These are phyloP conservation scores for Aspergillus tubingensis DNA, from an alignment of 2,329 filamentous ascomycete species.

Conservation along the genomic window DNA sequence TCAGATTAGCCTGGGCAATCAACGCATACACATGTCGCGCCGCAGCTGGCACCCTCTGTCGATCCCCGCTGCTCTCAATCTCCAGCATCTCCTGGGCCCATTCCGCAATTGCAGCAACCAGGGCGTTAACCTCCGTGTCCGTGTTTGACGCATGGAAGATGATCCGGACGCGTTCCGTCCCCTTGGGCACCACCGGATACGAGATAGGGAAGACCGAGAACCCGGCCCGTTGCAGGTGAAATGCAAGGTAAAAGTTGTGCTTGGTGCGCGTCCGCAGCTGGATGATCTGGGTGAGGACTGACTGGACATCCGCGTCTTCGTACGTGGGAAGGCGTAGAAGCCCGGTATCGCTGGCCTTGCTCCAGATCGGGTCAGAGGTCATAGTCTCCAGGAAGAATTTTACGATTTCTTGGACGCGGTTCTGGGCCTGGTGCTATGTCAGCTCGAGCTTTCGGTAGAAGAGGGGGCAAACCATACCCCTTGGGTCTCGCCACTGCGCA, in stretches of 20 bases:
- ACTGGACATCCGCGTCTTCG: slow-evolving; percentile 22
- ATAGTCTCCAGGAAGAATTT: slow-evolving; percentile 12
- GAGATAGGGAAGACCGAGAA: slow-evolving; percentile 56
- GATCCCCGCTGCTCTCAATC: neutral
- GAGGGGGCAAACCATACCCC: slow-evolving; percentile 19
- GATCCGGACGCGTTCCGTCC: slow-evolving; percentile 59
- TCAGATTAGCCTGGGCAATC: neutral
- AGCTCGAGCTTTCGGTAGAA: neutral
- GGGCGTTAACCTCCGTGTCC: neutral
- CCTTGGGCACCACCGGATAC: slow-evolving; percentile 59
- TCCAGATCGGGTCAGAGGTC: slow-evolving; percentile 9
- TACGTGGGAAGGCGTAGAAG: slow-evolving; percentile 11
- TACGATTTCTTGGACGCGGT: slow-evolving; percentile 20
- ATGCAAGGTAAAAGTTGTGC: slow-evolving; percentile 31
- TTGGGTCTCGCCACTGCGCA: neutral
- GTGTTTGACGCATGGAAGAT: slow-evolving; percentile 65
- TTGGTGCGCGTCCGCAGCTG: slow-evolving; percentile 45
- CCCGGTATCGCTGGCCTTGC: slow-evolving; percentile 9
- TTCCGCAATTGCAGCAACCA: neutral
- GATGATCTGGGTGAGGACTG: slow-evolving; percentile 43
- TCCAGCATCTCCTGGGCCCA: neutral
- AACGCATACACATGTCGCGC: neutral
- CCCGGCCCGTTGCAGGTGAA: slow-evolving; percentile 28
- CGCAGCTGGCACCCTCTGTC: neutral
- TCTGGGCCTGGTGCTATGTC: slow-evolving; percentile 6